Conservation (phyloP, 2,329 filamentous ascomycete species). For the Clonostachys byssicola region DNA sequence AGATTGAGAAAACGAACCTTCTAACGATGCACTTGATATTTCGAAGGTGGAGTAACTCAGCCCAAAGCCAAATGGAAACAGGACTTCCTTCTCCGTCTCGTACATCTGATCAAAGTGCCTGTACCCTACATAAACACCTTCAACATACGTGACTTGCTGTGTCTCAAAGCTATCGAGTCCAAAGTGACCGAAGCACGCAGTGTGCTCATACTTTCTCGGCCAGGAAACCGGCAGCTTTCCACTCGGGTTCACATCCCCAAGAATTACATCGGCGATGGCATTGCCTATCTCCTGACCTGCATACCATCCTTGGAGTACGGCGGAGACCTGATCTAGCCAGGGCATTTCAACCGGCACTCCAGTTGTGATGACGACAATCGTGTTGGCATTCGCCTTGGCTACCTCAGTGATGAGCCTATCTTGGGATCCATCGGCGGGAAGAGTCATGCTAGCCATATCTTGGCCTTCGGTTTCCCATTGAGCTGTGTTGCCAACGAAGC, state of each 20-base stretch:
- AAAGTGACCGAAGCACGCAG: conserved; percentile 1
- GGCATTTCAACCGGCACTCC: conserved; percentile 58
- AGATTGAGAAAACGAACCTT: too few species aligned
- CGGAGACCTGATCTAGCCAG: conserved; percentile 40
- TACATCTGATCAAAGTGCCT: conserved; percentile 56
- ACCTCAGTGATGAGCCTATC: conserved; percentile 58
- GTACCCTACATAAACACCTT: conserved; percentile 66
- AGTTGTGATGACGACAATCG: conserved; percentile 66
- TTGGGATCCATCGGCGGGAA: conserved; percentile 45
- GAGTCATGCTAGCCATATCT: conserved; percentile 64
- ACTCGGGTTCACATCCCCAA: conserved; percentile 46
- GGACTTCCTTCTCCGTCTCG: conserved; percentile 38
- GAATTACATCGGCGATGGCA: conserved; percentile 63
- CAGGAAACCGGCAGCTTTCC: conserved; percentile 6
- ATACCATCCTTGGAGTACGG: conserved; percentile 64
- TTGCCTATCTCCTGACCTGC: conserved; percentile 69
- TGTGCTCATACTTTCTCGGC: conserved; percentile 41
- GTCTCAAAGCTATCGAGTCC: conserved; percentile 40
- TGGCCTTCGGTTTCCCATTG: conserved; percentile 63
- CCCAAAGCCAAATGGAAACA: conserved; percentile 64
- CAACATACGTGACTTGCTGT: conserved; percentile 51
- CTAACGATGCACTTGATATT: conserved; percentile 34
- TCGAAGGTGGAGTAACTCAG: conserved; percentile 57
- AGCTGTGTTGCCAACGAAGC: conserved; percentile 51
- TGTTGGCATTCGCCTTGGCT: conserved; percentile 60